These are phyloP conservation scores for Alternaria solani DNA, from an alignment of 2,329 filamentous ascomycete genomes.

Conservation along the genomic window DNA sequence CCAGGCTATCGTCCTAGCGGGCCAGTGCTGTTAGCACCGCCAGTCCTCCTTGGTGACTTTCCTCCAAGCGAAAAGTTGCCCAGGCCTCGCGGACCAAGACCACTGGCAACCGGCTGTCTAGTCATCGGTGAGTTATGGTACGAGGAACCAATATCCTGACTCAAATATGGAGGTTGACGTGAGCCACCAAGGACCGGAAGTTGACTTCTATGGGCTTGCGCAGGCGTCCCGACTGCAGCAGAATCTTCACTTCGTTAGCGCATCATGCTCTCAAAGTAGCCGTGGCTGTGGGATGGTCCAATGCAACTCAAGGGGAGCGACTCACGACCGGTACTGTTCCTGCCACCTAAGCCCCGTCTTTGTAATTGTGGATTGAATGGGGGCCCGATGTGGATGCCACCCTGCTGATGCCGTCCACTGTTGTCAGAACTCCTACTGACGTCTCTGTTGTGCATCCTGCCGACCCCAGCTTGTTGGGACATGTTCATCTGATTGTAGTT, in stretches of 20 bases:
- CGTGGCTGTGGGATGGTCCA: neutral
- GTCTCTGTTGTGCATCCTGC: slow-evolving; percentile 28
- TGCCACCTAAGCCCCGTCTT: slow-evolving; percentile 21
- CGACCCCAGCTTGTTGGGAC: slow-evolving; percentile 21
- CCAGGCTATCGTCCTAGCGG: slow-evolving; percentile 21
- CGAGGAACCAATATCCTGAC: slow-evolving; percentile 23
- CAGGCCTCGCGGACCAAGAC: slow-evolving; percentile 21
- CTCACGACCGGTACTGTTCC: slow-evolving; percentile 34
- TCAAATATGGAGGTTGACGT: slow-evolving; percentile 35
- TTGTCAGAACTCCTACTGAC: slow-evolving; percentile 39
- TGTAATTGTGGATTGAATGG: slow-evolving; percentile 34
- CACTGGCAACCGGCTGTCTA: slow-evolving; percentile 43
- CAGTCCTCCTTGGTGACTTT: slow-evolving; percentile 41
- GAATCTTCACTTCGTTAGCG: slow-evolving; percentile 31
- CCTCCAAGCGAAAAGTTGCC: slow-evolving; percentile 42
- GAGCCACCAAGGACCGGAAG: slow-evolving; percentile 40
- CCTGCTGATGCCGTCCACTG: slow-evolving; percentile 31
- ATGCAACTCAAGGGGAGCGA: neutral
- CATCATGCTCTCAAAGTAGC: neutral
- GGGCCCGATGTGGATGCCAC: slow-evolving; percentile 27
- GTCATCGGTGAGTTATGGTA: slow-evolving; percentile 44
- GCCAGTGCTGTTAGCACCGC: slow-evolving; percentile 15
- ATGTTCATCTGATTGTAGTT: slow-evolving; percentile 31
- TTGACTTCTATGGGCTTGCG: slow-evolving; percentile 37
- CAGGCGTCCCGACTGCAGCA: slow-evolving; percentile 37